Base-by-base conservation (phyloP, 1,139 yeast species). In the Kodamaea sp. region DNA sequence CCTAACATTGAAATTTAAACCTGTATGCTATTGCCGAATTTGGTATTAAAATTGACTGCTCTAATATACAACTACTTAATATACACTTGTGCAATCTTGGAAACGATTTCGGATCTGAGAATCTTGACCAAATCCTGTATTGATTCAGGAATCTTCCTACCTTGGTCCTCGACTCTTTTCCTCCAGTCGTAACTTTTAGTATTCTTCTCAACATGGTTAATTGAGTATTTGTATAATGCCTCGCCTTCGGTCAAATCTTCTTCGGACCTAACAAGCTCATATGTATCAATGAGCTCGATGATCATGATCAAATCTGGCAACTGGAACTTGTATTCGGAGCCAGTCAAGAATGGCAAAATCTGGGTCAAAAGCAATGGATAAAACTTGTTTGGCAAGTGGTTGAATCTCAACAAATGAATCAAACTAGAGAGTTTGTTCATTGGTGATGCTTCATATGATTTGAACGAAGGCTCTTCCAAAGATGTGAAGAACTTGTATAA, bases 361-460 rank as follows among this genome's bases (percentile, higher is more conserved):
- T 75, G 80, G n/a, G 73, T 57, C 25, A 78, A 49, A 25, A 80
- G 57, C 21, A 77, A 61, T 3, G 81, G 74, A 55, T 61, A 67
- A 55, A 65, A 82, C 53, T 70, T 76, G 46, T 53, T 68, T 2
- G 94, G 95, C 42, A 87, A 52, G 53, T 78, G 82, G 28, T 71
- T 76, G 61, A 86, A 87, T 32, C 74, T 70, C 36, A 88, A 53
- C 33, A 88, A 62, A 28, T 75, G 73, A 20, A 79, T 57, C 28
- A 86, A 53, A 38, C 55, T 54, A 2, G 71, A 61, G 9, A 65
- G 44, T 60, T 64, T 35, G 46, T 47, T 40, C 42, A 48, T 45
- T 3, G 48, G 44, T 6, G 40, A 33, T 4, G 28, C 22, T 7
- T 6, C 6, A 7, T 9, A 6, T 6, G 21, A 18, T 7, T 6